Percentiles rank a stretch among this genome's conserved stretches.
Evolutionary conservation across 1,284 basidiomycete species (phyloP).

Genomic region (Microbotryomycetes sp.): DNA sequence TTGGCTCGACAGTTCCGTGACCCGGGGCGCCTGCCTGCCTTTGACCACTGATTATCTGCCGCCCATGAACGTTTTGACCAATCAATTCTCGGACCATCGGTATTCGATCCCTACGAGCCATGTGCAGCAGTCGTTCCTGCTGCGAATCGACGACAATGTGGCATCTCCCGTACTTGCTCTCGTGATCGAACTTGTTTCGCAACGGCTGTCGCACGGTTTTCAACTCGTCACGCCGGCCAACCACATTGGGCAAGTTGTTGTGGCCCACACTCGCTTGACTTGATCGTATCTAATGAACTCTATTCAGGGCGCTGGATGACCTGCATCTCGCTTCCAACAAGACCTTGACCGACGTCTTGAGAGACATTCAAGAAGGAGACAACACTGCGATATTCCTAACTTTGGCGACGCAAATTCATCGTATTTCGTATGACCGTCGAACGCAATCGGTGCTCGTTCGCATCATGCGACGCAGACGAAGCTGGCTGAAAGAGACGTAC

Average conservation of each 20-base stretch:
- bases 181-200: constrained; percentile 88
- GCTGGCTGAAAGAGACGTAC: constrained; percentile 53
- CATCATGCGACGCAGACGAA: constrained; percentile 72
- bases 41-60: constrained; percentile 89
- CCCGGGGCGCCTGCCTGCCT: constrained; percentile 60
- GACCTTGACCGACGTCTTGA: constrained; percentile 27
- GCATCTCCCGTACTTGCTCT: constrained; percentile 58
- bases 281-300: neutral
- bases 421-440: constrained; percentile 67
- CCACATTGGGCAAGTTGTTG: neutral
- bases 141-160: constrained; percentile 49
- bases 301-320: constrained; percentile 14
- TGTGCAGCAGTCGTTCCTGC: constrained; percentile 53
- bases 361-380: constrained; percentile 29
- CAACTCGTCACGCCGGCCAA: constrained; percentile 61
- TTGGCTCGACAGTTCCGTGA: constrained; percentile 36
- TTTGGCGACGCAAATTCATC: constrained; percentile 91
- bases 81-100: constrained; percentile 64
- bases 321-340: constrained; percentile 22
- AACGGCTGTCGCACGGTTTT: constrained; percentile 90
- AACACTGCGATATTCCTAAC: constrained; percentile 68
- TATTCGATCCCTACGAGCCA: constrained; percentile 45
- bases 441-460: constrained; percentile 82
- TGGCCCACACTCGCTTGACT: neutral
- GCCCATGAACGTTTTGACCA: constrained; percentile 62